Base-by-base conservation (phyloP, 257 asterid species). In the Perilla frutescens region DNA sequence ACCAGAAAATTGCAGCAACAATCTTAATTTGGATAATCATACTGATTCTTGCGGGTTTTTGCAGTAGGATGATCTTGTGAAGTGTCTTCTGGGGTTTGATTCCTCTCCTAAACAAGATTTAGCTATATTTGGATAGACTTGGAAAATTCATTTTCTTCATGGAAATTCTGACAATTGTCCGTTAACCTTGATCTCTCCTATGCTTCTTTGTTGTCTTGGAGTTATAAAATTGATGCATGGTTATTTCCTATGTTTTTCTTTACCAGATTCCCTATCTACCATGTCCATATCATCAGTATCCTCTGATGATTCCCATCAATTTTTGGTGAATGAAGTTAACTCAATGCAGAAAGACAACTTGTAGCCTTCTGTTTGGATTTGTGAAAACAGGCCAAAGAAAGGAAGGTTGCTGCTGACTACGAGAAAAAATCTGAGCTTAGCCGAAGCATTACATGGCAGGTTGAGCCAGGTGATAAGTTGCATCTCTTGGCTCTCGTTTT, bases 201-300 rank as follows among this genome's bases (percentile, higher is more conserved):
- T 7, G 59, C 49, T 61, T 61, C 71, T 39, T 62, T 15, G 49
- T 62, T 41, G 77, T 39, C 63, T 62, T 10, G 63, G 53, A 47
- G 43, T 65, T 31, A 26, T 47, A 29, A 47, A 68, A 37, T 37
- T 53, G 31, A 53, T 4, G 54, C 41, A 51, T 39, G 54, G 29
- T 8, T 39, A 10, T 10, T 53, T 68, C 64, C 74, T 54, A 68
- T 68, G 40, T 15, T 72, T 12, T 70, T 34, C 37, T 34, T 60
- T 13, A 60, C 70, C 62, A 60, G 62, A 43, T 62, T 60, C 45
- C 37, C 3, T 32, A 1, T 49, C 62, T 50, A 8, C 62, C 50
- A 36, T 4, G 62, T 67, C 62, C 8, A 36, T 9, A 15, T 36
- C 62, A 51, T 50, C 50, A 50, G 60, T 66, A 34, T 47, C 48